Base-by-base conservation (phyloP, 2,329 filamentous ascomycete species). In the Exophiala sideris region DNA sequence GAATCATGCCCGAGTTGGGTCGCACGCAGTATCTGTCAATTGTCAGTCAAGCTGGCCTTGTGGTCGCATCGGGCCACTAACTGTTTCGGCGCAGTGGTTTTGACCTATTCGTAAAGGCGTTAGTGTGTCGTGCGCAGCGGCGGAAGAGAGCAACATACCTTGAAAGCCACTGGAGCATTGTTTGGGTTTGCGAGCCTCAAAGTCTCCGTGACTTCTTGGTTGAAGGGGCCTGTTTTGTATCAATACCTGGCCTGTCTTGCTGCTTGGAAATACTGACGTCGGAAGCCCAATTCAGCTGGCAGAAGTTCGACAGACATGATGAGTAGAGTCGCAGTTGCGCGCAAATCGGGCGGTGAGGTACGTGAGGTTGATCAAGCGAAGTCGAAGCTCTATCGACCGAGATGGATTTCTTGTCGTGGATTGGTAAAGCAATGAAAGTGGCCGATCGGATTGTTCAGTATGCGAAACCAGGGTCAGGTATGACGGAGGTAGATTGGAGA, bases 41-140 rank as follows among this genome's bases (percentile, higher is more conserved):
- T 10, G 56, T 67, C 66, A 59, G 64, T 64, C 60, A 53, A 61
- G 56, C 33, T 58, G 39, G 45, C 14, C 7, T 32, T 6, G 50
- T 24, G 39, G 42, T 29, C 20, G 48, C 45, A 39, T 33, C 45
- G 36, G 45, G 29, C 33, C 45, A 73, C 87, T 69, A 88, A 99
- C 92, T 97, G 94, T 77, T 97, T 97, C 33, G 94, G 94, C 46
- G 94, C 94, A 60, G 94, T 99, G 45, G 94, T 99, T 85, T 99
- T 99, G 74, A 99, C 94, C 91, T 96, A 33, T 39, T 54, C 21
- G 57, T 45, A 51, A 49, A 35, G 24, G 21, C 12, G 32, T 45
- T 14, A 21, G 50, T 38, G 24, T 8, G 50, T 49, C 16, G 47
- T 57, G 54, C 60, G 56, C 54, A 51, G 24, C 11, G 42, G 49